Conservation (phyloP, 2,329 filamentous ascomycete species). For the Colletotrichum viniferum region DNA sequence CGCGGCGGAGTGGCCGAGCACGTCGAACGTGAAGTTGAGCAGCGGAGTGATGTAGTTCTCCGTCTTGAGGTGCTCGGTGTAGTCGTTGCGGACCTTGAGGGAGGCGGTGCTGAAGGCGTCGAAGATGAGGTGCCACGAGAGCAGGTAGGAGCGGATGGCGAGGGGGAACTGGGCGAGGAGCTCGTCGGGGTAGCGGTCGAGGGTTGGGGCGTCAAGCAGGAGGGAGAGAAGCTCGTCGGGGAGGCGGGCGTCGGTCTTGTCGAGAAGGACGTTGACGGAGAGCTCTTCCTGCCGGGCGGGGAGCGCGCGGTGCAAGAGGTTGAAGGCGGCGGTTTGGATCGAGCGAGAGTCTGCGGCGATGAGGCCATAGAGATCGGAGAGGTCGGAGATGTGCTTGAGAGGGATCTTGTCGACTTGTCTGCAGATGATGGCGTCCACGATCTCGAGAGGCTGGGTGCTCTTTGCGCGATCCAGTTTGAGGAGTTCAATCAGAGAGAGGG, state of each 20-base stretch:
- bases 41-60: constrained; percentile 72
- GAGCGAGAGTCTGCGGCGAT: constrained; percentile 76
- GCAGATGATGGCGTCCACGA: constrained; percentile 77
- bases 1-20: constrained; percentile 78
- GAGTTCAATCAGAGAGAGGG: constrained; percentile 63
- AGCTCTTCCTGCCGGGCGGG: constrained; percentile 80
- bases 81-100: constrained; percentile 81
- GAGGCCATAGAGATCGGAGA: constrained; percentile 74
- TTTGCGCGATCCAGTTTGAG: constrained; percentile 57
- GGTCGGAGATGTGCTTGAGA: constrained; percentile 63
- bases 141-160: constrained; percentile 76
- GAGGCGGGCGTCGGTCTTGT: constrained; percentile 73
- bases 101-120: constrained; percentile 82
- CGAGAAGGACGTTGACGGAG: constrained; percentile 76
- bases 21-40: constrained; percentile 81
- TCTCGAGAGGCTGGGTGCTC: constrained; percentile 69
- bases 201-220: constrained; percentile 76
- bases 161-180: constrained; percentile 72
- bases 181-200: constrained; percentile 69
- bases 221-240: constrained; percentile 87
- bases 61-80: constrained; percentile 78
- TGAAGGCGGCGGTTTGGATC: constrained; percentile 82
- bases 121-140: constrained; percentile 90
- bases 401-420: constrained; percentile 71
- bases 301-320: constrained; percentile 79